phyloP scores from a whole-genome alignment of 495 filamentous ascomycete species.

The Platismatia glauca region DNA sequence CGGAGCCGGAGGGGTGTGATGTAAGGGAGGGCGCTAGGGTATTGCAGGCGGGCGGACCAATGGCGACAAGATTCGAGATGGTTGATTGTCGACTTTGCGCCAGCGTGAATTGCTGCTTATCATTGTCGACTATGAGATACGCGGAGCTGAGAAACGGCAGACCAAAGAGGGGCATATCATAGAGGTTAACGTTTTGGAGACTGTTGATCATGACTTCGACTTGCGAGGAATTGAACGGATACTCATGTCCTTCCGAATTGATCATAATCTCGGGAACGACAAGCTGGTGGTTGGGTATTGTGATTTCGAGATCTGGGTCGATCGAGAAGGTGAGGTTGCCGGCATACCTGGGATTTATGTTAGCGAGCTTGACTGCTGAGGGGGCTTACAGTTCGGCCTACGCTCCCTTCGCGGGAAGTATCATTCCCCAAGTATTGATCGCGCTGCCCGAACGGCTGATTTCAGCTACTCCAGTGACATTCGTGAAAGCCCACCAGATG shows the following conservation, averaged over 20 bases:
- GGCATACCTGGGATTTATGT: conserved; percentile 17
- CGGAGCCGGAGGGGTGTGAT: not conserved
- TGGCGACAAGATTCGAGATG: conserved; percentile 3
- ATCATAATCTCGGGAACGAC: conserved; percentile 28
- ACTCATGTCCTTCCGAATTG: conserved; percentile 23
- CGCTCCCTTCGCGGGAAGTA: conserved; percentile 13
- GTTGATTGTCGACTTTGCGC: conserved; percentile 7
- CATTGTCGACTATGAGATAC: conserved; percentile 33
- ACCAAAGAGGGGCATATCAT: conserved; percentile 30
- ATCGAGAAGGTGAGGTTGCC: conserved; percentile 25
- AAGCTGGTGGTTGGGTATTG: conserved; percentile 32
- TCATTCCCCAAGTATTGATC: conserved; percentile 21
- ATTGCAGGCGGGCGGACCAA: conserved; percentile 6
- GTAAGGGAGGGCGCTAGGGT: not conserved
- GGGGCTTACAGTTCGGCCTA: not conserved
- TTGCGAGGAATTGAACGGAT: conserved; percentile 18
- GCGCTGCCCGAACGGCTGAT: conserved; percentile 19
- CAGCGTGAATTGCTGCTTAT: conserved; percentile 12
- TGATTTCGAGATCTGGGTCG: conserved; percentile 18
- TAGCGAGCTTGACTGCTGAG: not conserved
- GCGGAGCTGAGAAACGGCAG: conserved; percentile 34
- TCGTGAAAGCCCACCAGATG: conserved; percentile 26
- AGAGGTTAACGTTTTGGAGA: conserved; percentile 20
- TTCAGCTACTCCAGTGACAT: conserved; percentile 17
- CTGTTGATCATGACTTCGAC: conserved; percentile 26